Conservation (phyloP, 1,284 basidiomycete species). For the Cyathus olla region DNA sequence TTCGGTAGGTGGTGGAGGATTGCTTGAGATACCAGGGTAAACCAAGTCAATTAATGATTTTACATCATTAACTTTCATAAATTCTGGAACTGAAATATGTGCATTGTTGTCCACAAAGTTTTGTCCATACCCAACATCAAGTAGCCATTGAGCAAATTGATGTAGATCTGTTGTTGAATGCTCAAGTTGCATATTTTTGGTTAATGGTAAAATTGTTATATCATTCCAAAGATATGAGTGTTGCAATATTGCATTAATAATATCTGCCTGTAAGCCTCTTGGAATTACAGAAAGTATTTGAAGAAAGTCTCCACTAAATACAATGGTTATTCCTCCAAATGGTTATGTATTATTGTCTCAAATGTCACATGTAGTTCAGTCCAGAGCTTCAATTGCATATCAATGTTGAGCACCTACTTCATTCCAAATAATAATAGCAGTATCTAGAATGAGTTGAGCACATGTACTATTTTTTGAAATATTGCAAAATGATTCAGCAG, state of each 20-base stretch:
- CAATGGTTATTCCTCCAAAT: conserved; percentile 52
- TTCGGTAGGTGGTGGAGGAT: too few species aligned
- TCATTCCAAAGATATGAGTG: conserved; percentile 29
- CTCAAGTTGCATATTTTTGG: conserved; percentile 34
- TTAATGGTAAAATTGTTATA: conserved; percentile 25
- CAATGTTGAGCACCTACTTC: conserved; percentile 48
- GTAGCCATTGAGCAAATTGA: conserved; percentile 38
- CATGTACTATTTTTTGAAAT: conserved; percentile 35
- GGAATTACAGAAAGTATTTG: conserved; percentile 34
- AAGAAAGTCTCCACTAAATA: conserved; percentile 53
- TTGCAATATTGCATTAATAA: conserved; percentile 31
- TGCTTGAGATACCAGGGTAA: too few species aligned
- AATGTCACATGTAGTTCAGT: conserved; percentile 40
- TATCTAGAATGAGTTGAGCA: conserved; percentile 34
- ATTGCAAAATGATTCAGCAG: conserved; percentile 38
- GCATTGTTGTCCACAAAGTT: conserved; percentile 8
- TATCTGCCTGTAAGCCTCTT: too few species aligned
- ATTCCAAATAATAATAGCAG: conserved; percentile 51
- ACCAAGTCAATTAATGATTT: conserved; percentile 23
- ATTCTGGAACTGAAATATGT: conserved; percentile 9
- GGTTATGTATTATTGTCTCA: conserved; percentile 17
- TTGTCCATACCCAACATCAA: conserved; percentile 37
- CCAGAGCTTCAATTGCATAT: conserved; percentile 42
- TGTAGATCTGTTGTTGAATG: conserved; percentile 11
- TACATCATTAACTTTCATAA: conserved; percentile 18